Evolutionary conservation across 2,329 filamentous ascomycete species (phyloP).

Genomic region (Bisporella sp.): DNA sequence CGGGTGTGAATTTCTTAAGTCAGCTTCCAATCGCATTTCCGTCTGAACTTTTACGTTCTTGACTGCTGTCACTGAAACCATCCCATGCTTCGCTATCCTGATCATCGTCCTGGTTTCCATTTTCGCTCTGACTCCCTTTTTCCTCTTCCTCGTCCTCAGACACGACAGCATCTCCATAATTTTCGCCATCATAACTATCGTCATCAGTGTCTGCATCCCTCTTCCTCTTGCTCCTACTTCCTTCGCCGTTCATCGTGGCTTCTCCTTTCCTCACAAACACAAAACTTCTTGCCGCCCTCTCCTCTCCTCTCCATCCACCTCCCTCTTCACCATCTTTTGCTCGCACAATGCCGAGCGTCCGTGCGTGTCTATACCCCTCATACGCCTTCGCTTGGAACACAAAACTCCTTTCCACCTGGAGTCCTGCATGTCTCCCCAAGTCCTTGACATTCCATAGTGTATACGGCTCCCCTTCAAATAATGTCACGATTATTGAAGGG

Average conservation of each 20-base stretch:
- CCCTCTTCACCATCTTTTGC: slow-evolving; percentile 37
- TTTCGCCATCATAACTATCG: slow-evolving; percentile 22
- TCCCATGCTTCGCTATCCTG: too few relatives aligned
- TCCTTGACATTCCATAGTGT: slow-evolving; percentile 93
- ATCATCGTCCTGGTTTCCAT: slow-evolving; percentile 12
- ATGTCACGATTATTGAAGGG: slow-evolving; percentile 61
- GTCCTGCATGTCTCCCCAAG: slow-evolving; percentile 69
- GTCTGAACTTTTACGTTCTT: too few relatives aligned
- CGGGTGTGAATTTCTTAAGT: too few relatives aligned
- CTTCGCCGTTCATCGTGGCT: slow-evolving; percentile 15
- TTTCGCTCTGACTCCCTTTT: slow-evolving; percentile 26
- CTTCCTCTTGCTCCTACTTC: slow-evolving; percentile 25
- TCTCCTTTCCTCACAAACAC: slow-evolving; percentile 56
- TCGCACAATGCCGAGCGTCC: slow-evolving; percentile 61
- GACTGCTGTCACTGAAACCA: too few relatives aligned
- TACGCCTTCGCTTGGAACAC: slow-evolving; percentile 60
- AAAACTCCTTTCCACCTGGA: slow-evolving; percentile 65
- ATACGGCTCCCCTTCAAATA: slow-evolving; percentile 93
- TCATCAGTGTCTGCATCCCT: slow-evolving; percentile 19
- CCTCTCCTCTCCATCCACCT: slow-evolving; percentile 44
- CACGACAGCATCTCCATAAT: slow-evolving; percentile 18
- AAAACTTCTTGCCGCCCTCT: slow-evolving; percentile 49
- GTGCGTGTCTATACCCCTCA: slow-evolving; percentile 65
- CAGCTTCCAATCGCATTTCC: too few relatives aligned
- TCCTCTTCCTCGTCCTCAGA: slow-evolving; percentile 19